Base-by-base conservation (phyloP, 2,329 filamentous ascomycete species). In the Aspergillus brunneoviolaceus region DNA sequence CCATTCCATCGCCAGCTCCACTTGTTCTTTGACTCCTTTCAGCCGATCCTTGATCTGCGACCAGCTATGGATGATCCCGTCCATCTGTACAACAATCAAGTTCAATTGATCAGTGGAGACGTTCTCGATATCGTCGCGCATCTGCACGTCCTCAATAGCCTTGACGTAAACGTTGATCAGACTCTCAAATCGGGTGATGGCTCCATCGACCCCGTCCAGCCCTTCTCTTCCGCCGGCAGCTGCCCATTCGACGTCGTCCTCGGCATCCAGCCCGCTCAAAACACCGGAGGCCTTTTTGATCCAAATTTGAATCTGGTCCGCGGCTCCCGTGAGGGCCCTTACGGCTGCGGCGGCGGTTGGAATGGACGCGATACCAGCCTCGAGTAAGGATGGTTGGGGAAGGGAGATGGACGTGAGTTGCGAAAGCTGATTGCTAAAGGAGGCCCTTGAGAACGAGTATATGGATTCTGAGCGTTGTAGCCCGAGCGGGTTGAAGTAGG, bases 1-100 rank as follows among this genome's bases (percentile, higher is more conserved):
- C 94, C 94, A 99, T 72, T 99, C 95, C 92, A 98, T 96, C 51
- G 95, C 95, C 60, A 96, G 87, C 76, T 98, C 95, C 19, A 99
- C 94, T 72, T 98, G 94, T 51, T 85, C 85, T 73, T 96, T 96
- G 58, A 96, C 89, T 27, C 79, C 88, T 64, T 89, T 89, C 54
- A 99, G 80, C 1, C 89, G 89, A 48, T 81, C 82, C 69, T 92
- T 90, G 69, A 97, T 94, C 65, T 88, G 87, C 49, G 87, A 83
- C 95, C 95, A 99, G 69, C 93, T 91, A 39, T 83, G 82, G 62
- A 96, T 81, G 60, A 96, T 95, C 21, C 83, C 82, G 69, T 98
- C 94, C 90, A 98, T 96, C 77, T 96, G 92, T 11, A 85, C 82
- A 25, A 97, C 91, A 16, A 95, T 89, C 4, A 80, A 84, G 58